phyloP scores from a whole-genome alignment of 1,284 basidiomycete genomes.

The Dichomitus squalens region DNA sequence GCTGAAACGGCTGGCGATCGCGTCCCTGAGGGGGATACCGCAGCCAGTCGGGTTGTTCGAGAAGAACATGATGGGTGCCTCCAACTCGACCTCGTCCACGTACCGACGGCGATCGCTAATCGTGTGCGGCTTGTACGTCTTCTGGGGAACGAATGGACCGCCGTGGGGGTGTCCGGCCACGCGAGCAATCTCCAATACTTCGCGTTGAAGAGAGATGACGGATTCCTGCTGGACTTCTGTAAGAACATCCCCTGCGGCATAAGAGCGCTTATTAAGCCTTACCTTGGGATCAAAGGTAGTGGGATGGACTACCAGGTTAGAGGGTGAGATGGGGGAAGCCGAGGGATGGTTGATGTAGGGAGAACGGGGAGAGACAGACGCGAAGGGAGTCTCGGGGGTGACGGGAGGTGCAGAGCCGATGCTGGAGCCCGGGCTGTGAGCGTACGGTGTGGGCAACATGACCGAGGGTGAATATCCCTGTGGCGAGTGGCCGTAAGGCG shows the following conservation, averaged over 20 bases:
- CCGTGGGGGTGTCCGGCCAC: slow-evolving; percentile 13
- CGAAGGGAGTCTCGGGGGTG: slow-evolving; percentile 13
- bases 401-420: slow-evolving; percentile 10
- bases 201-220: not conserved
- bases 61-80: slow-evolving; percentile 64
- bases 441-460: not conserved
- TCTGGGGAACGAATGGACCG: slow-evolving; percentile 52
- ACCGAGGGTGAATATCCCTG: not conserved
- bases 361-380: not conserved
- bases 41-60: slow-evolving; percentile 50
- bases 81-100: slow-evolving; percentile 65
- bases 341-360: slow-evolving; percentile 14
- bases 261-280: not conserved
- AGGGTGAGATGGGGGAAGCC: slow-evolving; percentile 12
- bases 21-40: slow-evolving; percentile 62
- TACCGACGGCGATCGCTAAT: slow-evolving; percentile 73
- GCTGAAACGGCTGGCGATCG: slow-evolving; percentile 44
- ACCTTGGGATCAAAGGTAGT: slow-evolving; percentile 3
- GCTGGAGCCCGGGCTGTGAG: slow-evolving; percentile 14
- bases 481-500: slow-evolving; percentile 7
- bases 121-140: slow-evolving; percentile 71
- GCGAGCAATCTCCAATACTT: slow-evolving; percentile 23
- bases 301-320: not conserved
- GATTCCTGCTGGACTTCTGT: not conserved
- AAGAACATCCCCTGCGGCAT: not conserved